These are phyloP conservation scores for Boletus bicolor DNA, from an alignment of 768 basidiomycete genomes.

Conservation along the genomic window DNA sequence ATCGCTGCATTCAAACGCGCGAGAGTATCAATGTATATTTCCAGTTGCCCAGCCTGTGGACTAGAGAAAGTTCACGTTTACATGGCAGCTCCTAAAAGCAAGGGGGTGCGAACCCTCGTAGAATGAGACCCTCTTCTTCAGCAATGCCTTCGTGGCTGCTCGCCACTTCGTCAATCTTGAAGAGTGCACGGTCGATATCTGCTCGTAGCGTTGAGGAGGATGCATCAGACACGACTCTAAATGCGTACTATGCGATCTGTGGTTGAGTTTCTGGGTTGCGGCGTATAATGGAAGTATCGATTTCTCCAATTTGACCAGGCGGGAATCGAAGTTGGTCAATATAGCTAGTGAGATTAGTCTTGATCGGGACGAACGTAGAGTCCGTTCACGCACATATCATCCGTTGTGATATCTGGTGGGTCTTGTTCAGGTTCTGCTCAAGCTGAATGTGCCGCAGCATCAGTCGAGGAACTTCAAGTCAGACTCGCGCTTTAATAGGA, in stretches of 20 bases:
- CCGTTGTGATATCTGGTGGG: conserved; percentile 76
- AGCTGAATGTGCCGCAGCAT: conserved; percentile 41
- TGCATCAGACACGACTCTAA: neutral
- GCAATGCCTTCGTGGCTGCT: conserved; percentile 73
- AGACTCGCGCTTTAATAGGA: neutral
- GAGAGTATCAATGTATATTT: conserved; percentile 65
- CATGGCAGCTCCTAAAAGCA: neutral
- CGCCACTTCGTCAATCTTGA: conserved; percentile 76
- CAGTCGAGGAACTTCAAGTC: neutral
- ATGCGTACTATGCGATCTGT: conserved; percentile 64
- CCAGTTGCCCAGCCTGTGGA: conserved; percentile 66
- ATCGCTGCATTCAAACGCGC: conserved; percentile 77
- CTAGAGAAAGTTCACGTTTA: conserved; percentile 34
- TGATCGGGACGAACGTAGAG: neutral
- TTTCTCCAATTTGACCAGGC: conserved; percentile 80
- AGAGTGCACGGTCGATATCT: conserved; percentile 81
- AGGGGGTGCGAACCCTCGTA: conserved; percentile 56
- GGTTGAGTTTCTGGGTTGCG: conserved; percentile 72
- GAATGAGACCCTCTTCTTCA: conserved; percentile 73
- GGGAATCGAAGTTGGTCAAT: conserved; percentile 78
- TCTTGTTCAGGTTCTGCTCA: conserved; percentile 86
- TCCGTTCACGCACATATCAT: conserved; percentile 67
- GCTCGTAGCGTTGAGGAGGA: neutral
- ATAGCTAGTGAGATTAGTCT: conserved; percentile 55
- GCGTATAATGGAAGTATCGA: conserved; percentile 81